Conservation (phyloP, 2,329 filamentous ascomycete genomes). For the Cercospora brassicicola region DNA sequence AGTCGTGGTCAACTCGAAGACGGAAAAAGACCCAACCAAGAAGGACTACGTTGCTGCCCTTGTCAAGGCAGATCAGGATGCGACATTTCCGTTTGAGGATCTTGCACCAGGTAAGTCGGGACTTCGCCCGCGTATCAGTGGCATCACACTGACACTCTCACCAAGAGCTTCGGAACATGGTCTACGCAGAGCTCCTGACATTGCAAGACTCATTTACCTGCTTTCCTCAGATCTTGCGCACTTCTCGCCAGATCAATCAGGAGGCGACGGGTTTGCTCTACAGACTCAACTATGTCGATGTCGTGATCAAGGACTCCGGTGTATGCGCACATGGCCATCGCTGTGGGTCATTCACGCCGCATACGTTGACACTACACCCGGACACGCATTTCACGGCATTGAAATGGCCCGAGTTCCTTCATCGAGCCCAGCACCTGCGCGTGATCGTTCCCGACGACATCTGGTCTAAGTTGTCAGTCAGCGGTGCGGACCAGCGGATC, state of each 20-base stretch:
- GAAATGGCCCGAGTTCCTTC: slow-evolving; percentile 17
- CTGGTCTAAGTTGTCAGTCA: background rate
- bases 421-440: slow-evolving; percentile 15
- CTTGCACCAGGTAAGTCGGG: slow-evolving; percentile 8
- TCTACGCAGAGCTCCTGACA: slow-evolving; percentile 18
- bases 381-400: background rate
- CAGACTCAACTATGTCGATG: slow-evolving; percentile 49
- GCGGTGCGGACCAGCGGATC: background rate
- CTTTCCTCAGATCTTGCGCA: slow-evolving; percentile 42
- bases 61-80: slow-evolving; percentile 12
- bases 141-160: background rate
- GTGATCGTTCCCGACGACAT: background rate
- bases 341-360: slow-evolving; percentile 7
- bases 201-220: slow-evolving; percentile 33
- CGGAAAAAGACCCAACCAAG: background rate
- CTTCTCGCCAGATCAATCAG: slow-evolving; percentile 42
- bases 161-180: slow-evolving; percentile 15
- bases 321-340: slow-evolving; percentile 16
- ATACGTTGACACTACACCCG: background rate
- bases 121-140: background rate
- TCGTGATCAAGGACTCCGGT: slow-evolving; percentile 37
- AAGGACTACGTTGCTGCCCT: slow-evolving; percentile 16
- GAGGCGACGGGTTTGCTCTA: slow-evolving; percentile 50
- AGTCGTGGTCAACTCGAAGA: background rate
- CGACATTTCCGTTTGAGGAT: slow-evolving; percentile 19